phyloP scores from a whole-genome alignment of 805 yeast genomes.

The Pichia gijzeniarum region DNA sequence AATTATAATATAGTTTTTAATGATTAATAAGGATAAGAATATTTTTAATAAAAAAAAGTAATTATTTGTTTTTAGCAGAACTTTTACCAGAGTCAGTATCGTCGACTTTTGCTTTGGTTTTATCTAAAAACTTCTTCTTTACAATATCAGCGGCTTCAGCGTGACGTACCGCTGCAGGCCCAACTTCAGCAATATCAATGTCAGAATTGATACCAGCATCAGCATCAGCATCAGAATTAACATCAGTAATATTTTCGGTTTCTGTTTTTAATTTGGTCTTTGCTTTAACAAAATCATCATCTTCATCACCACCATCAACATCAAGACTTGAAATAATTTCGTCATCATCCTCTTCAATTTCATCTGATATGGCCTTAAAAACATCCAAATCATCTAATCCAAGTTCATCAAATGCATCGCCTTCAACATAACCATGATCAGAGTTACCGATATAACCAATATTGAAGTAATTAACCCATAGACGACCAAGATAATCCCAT shows the following conservation, averaged over 20 bases:
- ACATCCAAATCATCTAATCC: slow-evolving; percentile 21
- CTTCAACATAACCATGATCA: slow-evolving; percentile 27
- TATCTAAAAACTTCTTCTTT: slow-evolving; percentile 4
- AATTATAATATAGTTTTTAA: neutral
- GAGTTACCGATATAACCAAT: slow-evolving; percentile 19
- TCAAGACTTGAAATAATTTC: neutral
- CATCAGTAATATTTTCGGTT: too few relatives aligned
- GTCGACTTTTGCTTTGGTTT: too few relatives aligned
- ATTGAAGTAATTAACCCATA: slow-evolving; percentile 44
- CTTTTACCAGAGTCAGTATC: too few relatives aligned
- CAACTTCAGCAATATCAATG: slow-evolving; percentile 7
- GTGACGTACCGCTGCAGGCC: too few relatives aligned
- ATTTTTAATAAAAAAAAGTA: too few relatives aligned
- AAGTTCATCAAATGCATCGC: slow-evolving; percentile 28
- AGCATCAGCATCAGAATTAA: neutral
- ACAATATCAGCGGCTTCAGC: neutral
- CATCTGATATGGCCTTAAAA: slow-evolving; percentile 1
- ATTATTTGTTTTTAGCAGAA: too few relatives aligned
- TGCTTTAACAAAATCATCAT: too few relatives aligned
- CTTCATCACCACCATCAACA: neutral
- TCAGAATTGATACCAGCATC: neutral
- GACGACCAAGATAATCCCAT: slow-evolving; percentile 40
- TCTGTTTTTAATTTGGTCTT: too few relatives aligned
- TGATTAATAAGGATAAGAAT: too few relatives aligned
- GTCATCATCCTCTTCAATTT: slow-evolving; percentile 3